Evolutionary conservation across 306 rosid genomes (phyloP), one percentile per base, ranked within the genome.

Genomic region (Malus sylvestris): DNA sequence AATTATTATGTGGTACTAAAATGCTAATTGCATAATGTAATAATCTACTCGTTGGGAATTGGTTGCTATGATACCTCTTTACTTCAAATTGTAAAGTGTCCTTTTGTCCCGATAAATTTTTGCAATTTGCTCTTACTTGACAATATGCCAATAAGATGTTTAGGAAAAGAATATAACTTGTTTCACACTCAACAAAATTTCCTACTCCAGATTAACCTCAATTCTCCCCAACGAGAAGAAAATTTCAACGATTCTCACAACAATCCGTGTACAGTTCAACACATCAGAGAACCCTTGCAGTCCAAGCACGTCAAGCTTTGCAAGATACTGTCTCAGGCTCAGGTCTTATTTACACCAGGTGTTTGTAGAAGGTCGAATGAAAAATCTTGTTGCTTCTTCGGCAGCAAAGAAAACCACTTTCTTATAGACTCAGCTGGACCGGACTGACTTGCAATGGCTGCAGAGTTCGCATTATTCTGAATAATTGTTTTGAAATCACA

Each of bases 371-470:
- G 71, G 75, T 69, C 79, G 51, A 79, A 77, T 3, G 93, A 76
- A 79, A 88, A 71, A 38, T 88, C 83, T 68, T 84, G 86, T 76
- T 88, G 85, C 83, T 87, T 87, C 70, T 81, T 85, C 79, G 68
- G 85, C 77, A 94, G 84, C 69, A 71, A 80, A 58, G 83, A 83
- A 79, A 85, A 89, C 98, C 96, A 94, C 76, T 75, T 82, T 64
- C 86, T 82, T 23, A 91, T 81, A 71, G 71, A 76, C 70, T 82
- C 77, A 49, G 85, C 87, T 4, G 68, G 79, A 81, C 70, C 83
- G 40, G 81, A 80, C n/a, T 75, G 78, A 68, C 80, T 52, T n/a
- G 78, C 67, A 63, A 23, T 38, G 63, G 62, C 78, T 1, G 84
- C 73, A 78, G 74, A 70, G 81, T 69, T 57, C 46, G 51, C 76